These are phyloP conservation scores for Sporodiniella umbellata DNA, from an alignment of 371 early-diverging fungal genomes.

Conservation along the genomic window DNA sequence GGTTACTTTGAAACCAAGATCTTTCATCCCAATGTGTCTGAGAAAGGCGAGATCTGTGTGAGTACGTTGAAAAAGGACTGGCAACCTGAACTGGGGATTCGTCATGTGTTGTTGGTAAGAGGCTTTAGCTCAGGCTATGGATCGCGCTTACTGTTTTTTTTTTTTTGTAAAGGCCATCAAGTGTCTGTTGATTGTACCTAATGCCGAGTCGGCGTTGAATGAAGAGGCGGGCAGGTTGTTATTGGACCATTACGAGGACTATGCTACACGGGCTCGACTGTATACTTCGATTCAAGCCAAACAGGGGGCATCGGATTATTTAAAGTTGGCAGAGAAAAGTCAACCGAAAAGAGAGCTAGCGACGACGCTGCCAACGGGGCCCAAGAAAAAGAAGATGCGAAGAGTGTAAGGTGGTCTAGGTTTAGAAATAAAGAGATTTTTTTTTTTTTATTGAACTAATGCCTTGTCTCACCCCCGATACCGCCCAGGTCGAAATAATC, in stretches of 20 bases:
- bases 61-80: constrained; percentile 92
- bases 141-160: neutral
- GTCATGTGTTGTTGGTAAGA: constrained; percentile 75
- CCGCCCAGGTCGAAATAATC: constrained; percentile 40
- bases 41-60: constrained; percentile 87
- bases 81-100: constrained; percentile 78
- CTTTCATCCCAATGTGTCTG: constrained; percentile 91
- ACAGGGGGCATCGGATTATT: constrained; percentile 26
- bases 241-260: constrained; percentile 83
- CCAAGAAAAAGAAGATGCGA: too few species aligned
- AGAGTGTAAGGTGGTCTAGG: too few species aligned
- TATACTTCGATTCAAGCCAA: constrained; percentile 80
- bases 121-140: neutral
- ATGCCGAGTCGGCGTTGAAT: constrained; percentile 91
- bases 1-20: constrained; percentile 84
- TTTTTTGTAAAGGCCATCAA: constrained; percentile 92
- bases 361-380: too few species aligned
- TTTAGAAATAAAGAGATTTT: too few species aligned
- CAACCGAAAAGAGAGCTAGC: too few species aligned
- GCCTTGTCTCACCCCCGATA: constrained; percentile 39
- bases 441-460: too few species aligned
- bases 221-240: constrained; percentile 88
- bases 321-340: constrained; percentile 9
- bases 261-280: constrained; percentile 70
- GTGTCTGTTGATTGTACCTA: constrained; percentile 89